phyloP scores from a whole-genome alignment of 2,329 filamentous ascomycete species.

The Colletotrichum lindemuthianum region DNA sequence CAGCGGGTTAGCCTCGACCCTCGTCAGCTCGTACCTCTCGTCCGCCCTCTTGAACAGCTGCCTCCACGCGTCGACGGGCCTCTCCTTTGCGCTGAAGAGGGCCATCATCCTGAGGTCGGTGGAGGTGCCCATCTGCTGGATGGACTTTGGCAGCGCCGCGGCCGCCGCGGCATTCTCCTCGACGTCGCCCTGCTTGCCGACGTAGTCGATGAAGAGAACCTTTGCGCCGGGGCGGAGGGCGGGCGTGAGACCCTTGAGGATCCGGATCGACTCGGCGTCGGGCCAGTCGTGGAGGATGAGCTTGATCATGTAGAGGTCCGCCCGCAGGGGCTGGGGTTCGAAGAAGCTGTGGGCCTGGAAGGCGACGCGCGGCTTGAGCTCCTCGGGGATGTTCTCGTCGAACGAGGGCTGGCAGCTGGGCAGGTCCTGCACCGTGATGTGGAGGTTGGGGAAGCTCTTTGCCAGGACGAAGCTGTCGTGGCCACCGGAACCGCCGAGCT shows the following conservation, averaged over 20 bases:
- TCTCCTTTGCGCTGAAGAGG: conserved; percentile 59
- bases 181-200: conserved; percentile 46
- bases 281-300: conserved; percentile 67
- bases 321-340: conserved; percentile 49
- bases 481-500: conserved; percentile 56
- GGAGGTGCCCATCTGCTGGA: conserved; percentile 50
- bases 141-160: conserved; percentile 45
- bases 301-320: conserved; percentile 63
- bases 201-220: conserved; percentile 51
- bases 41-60: conserved; percentile 56
- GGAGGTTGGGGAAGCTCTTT: conserved; percentile 51
- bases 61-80: conserved; percentile 57
- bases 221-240: conserved; percentile 55
- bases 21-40: conserved; percentile 53
- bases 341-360: conserved; percentile 53
- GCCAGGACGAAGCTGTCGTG: conserved; percentile 54
- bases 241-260: conserved; percentile 54
- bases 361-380: conserved; percentile 46
- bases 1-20: conserved; percentile 47
- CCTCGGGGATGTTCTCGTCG: conserved; percentile 46
- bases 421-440: conserved; percentile 57
- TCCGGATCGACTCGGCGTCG: conserved; percentile 52
- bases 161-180: conserved; percentile 36
- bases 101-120: conserved; percentile 63
- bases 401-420: conserved; percentile 48